These are phyloP conservation scores for Fonsecaea pedrosoi DNA, from an alignment of 2,329 filamentous ascomycete genomes.

Conservation along the genomic window DNA sequence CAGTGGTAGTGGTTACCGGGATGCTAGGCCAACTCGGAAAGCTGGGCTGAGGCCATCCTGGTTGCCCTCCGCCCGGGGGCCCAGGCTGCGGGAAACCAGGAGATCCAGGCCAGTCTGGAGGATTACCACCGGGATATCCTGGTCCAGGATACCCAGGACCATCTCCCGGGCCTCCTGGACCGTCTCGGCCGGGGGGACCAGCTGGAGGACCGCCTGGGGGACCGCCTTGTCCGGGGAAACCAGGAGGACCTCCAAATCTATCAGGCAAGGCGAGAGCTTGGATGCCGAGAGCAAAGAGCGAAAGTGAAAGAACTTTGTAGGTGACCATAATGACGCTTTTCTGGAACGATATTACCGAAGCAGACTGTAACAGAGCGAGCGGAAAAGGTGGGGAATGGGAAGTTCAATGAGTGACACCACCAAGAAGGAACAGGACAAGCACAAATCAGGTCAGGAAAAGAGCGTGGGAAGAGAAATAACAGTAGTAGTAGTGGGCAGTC, in stretches of 20 bases:
- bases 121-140: not conserved
- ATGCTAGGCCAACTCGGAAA: not conserved
- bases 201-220: not conserved
- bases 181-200: not conserved
- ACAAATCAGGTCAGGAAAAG: not conserved
- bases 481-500: not conserved
- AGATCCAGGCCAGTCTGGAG: not conserved
- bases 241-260: not conserved
- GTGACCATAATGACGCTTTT: not conserved
- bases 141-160: no score
- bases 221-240: not conserved
- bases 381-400: not conserved
- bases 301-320: not conserved
- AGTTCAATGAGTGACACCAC: not conserved
- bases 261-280: not conserved
- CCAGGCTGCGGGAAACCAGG: not conserved
- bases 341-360: not conserved
- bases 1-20: not conserved
- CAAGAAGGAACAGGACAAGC: not conserved
- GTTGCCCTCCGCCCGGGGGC: not conserved
- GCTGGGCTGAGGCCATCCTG: not conserved
- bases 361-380: not conserved
- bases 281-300: not conserved
- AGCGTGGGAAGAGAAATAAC: not conserved
- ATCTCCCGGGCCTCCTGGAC: not conserved